Evolutionary conservation across 345 rosid species (phyloP).

Genomic region (Leavenworthia alabamica): DNA sequence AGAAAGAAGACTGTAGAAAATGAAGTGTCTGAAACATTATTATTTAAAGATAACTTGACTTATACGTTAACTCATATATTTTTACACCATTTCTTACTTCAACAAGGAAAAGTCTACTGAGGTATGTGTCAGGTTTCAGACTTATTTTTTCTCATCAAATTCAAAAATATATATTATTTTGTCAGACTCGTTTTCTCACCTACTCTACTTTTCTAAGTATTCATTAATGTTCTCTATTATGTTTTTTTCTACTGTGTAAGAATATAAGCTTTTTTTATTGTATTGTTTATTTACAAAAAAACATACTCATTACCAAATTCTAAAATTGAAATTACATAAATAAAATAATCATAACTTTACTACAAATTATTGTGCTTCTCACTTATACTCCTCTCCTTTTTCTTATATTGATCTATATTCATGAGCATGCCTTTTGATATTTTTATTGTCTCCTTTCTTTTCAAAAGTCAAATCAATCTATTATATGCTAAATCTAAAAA

Average conservation of each 20-base stretch:
- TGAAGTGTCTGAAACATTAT: no score
- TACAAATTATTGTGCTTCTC: neutral
- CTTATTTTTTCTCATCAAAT: no score
- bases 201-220: conserved; percentile 21
- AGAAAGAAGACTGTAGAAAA: conserved; percentile 25
- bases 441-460: conserved; percentile 7
- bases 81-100: conserved; percentile 29
- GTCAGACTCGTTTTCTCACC: conserved; percentile 23
- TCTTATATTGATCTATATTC: neutral
- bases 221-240: conserved; percentile 11
- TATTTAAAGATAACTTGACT: conserved; percentile 28
- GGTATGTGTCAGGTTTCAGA: conserved; percentile 35
- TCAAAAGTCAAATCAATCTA: conserved; percentile 12
- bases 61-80: conserved; percentile 23
- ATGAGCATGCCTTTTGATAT: conserved; percentile 9
- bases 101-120: conserved; percentile 31
- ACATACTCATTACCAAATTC: no score
- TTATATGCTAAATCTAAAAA: neutral
- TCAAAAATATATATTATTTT: no score
- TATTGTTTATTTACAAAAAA: no score
- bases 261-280: no score
- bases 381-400: neutral
- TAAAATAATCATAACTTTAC: no score
- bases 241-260: no score
- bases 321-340: no score